Evolutionary conservation across 768 basidiomycete genomes (phyloP), one percentile per base, ranked within the genome.

Genomic region (button mushroom (Agaricus bisporus)): DNA sequence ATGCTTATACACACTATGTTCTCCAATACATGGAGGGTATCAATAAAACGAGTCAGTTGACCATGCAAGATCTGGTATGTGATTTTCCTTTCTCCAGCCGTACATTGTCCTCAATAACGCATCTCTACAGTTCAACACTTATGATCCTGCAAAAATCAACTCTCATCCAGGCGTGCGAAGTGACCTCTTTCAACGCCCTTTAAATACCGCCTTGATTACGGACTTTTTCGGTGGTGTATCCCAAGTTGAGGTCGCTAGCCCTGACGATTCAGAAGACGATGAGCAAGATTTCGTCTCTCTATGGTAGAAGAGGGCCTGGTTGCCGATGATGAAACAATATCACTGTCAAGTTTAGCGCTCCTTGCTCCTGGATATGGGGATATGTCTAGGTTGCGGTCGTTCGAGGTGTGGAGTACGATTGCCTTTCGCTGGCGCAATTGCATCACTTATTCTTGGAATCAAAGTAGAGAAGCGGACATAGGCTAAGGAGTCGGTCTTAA

Each of bases 221-320:
- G 90, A 93, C 66, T 94, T 94, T 65, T 86, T 94, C 60, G 91
- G 91, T 2, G 94, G 91, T 1, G 91, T 97, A 15, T 76, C 88
- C 14, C 86, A 88, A 55, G 91, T 86, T 0, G 91, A 98, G 60
- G 72, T 93, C 37, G 32, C 36, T 14, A 38, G 45, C 12, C 35
- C 37, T n/a, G 38, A 39, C 38, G 28, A 8, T 18, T 22, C 22
- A 5, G 22, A 45, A 8, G 12, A 25, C 43, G 9, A 22, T 25
- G 18, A 25, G 14, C 28, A 15, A 25, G 14, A 22, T 28, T 25
- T 25, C 43, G 8, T 32, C 17, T 11, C 8, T 32, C 37, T 22
- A 12, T 37, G 36, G 20, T 17, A 5, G 22, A 14, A 17, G 20
- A 38, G n/a, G 12, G 14, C 17, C 29, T 35, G 3, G 45, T 35